These are phyloP conservation scores for Boletus albobrunnescens DNA, from an alignment of 1,284 basidiomycete genomes.

Conservation along the genomic window DNA sequence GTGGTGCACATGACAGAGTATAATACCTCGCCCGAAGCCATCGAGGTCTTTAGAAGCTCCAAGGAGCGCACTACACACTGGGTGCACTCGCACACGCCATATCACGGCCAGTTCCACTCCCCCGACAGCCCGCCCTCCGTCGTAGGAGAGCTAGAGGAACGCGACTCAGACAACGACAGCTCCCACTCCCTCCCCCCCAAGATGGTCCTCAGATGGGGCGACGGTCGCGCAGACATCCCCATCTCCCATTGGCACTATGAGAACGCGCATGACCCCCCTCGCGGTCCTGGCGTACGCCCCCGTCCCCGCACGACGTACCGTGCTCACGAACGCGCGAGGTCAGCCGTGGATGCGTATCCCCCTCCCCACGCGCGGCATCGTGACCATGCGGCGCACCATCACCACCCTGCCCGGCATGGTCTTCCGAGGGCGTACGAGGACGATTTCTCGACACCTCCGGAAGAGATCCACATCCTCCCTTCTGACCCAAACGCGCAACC, in stretches of 20 bases:
- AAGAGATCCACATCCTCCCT: conserved; percentile 54
- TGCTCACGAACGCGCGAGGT: conserved; percentile 33
- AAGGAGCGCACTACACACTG: conserved; percentile 59
- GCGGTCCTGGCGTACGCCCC: conserved; percentile 11
- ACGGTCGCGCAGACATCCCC: conserved; percentile 58
- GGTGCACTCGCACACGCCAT: conserved; percentile 46
- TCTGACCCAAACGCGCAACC: conserved; percentile 38
- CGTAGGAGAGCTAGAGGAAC: conserved; percentile 41
- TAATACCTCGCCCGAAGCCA: conserved; percentile 53
- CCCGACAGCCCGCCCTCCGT: conserved; percentile 58
- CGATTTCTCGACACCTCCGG: conserved; percentile 37
- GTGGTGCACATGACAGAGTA: conserved; percentile 61
- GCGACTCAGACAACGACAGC: conserved; percentile 58
- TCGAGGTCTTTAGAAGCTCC: conserved; percentile 52
- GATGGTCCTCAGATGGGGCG: conserved; percentile 64
- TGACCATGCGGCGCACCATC: conserved; percentile 19
- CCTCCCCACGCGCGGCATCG: conserved; percentile 18
- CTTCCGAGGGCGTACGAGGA: conserved; percentile 19
- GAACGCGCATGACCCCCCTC: conserved; percentile 11
- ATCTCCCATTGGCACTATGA: conserved; percentile 44
- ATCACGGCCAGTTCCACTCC: conserved; percentile 43
- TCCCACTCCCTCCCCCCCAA: conserved; percentile 63
- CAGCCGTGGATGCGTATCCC: conserved; percentile 33
- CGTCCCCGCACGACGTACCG: conserved; percentile 16
- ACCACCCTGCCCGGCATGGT: conserved; percentile 11